Evolutionary conservation across 2,329 filamentous ascomycete genomes (phyloP), one percentile per base, ranked within the genome.

Genomic region (Fusarium sp.): DNA sequence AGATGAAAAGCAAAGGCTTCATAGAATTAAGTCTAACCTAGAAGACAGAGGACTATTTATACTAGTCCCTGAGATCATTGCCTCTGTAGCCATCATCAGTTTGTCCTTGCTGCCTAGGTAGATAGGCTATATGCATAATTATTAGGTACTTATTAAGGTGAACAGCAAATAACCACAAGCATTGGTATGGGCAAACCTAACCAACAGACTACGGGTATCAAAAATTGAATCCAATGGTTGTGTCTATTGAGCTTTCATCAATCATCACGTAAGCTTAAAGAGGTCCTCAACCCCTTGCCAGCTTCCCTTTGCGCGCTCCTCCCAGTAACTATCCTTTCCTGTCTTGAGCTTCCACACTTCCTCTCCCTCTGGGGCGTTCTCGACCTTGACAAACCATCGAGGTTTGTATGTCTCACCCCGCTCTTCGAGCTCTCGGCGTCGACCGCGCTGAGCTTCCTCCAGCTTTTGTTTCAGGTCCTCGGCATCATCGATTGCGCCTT

Each of bases 281-380:
- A 91, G 84, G 51, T 88, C 82, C 71, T 86, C 83, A 38, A 89
- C 81, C 10, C 86, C 87, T 8, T 78, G 81, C 94, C 93, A 97
- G 62, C 85, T 85, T 3, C 91, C 91, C 72, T 85, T 89, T 6
- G 86, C 87, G 68, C 95, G 89, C 82, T 94, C 92, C 79, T 97
- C 95, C 96, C 96, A 99, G 83, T 99, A 99, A 14, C 94, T 91
- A 24, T 97, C 94, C 82, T 92, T 95, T 26, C 95, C 94, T 6
- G 86, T 86, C 84, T 91, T 96, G 71, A 97, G 82, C 77, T 90
- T 88, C 93, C 93, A 93, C 16, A 92, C 86, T 78, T 93, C 91
- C 78, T 93, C 91, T 8, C 88, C 88, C 53, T 89, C 87, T 20
- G 84, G 83, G 6, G 83, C 84, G 30, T 88, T 86, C n/a, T 87